Evolutionary conservation across 495 filamentous ascomycete species (phyloP).

Genomic region (Xylaria curta): DNA sequence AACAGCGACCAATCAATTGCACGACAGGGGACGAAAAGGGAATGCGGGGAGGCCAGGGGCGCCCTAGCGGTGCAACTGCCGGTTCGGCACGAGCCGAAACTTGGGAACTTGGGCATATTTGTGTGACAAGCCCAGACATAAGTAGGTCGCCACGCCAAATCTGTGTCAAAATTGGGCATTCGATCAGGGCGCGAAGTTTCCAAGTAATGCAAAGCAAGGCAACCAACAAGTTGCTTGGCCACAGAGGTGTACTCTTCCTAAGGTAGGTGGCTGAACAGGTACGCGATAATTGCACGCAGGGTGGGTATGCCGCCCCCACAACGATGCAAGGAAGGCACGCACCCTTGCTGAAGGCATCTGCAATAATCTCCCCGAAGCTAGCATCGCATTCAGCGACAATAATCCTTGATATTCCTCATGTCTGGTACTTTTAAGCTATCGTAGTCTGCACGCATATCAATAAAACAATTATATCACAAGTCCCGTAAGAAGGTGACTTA

Average conservation of each 20-base stretch:
- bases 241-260: background rate
- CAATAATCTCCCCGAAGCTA: background rate
- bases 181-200: background rate
- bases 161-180: background rate
- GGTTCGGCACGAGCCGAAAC: slow-evolving; percentile 25
- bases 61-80: background rate
- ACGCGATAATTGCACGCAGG: background rate
- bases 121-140: background rate
- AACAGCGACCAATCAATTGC: slow-evolving; percentile 21
- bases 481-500: background rate
- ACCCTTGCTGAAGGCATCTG: background rate
- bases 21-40: slow-evolving; percentile 5
- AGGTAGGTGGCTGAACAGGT: background rate
- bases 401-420: background rate
- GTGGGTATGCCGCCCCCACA: background rate
- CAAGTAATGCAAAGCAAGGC: background rate
- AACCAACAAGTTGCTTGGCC: too few species aligned
- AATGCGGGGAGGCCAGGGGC: slow-evolving; percentile 20
- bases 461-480: background rate
- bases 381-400: background rate
- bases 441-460: background rate
- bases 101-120: background rate
- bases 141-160: background rate
- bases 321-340: background rate
- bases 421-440: background rate